These are phyloP conservation scores for Beauveria asiatica DNA, from an alignment of 2,329 filamentous ascomycete genomes.

Conservation along the genomic window DNA sequence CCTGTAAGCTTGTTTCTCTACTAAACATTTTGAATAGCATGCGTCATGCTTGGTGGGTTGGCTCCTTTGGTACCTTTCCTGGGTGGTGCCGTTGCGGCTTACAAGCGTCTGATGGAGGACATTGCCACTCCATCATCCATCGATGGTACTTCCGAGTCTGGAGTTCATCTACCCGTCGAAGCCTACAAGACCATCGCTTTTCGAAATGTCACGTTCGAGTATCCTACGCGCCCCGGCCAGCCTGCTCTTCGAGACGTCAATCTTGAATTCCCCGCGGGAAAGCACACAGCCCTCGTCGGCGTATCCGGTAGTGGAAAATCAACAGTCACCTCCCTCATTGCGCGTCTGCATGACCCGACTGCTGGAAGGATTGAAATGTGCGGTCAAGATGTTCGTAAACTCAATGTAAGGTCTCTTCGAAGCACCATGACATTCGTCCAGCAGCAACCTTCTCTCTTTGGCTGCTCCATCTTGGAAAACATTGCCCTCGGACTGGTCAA, in stretches of 20 bases:
- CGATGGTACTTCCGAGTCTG: conserved; percentile 24
- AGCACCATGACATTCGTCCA: conserved; percentile 25
- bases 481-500: conserved; percentile 34
- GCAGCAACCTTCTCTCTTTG: conserved; percentile 25
- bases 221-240: conserved; percentile 25
- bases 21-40: conserved; percentile 25
- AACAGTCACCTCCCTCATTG: conserved; percentile 30
- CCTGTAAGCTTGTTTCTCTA: not conserved
- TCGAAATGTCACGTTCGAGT: conserved; percentile 26
- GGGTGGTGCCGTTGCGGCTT: conserved; percentile 43
- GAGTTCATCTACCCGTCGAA: conserved; percentile 28
- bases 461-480: conserved; percentile 32
- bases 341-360: conserved; percentile 37
- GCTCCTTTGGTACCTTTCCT: conserved; percentile 50
- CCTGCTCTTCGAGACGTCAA: conserved; percentile 27
- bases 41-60: conserved; percentile 49
- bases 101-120: conserved; percentile 42
- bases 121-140: conserved; percentile 39
- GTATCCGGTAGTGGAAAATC: conserved; percentile 42
- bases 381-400: conserved; percentile 24
- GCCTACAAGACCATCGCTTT: conserved; percentile 23
- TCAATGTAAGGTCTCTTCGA: conserved; percentile 28
- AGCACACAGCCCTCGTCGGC: conserved; percentile 42
- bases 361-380: conserved; percentile 28
- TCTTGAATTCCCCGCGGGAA: conserved; percentile 25